These are phyloP conservation scores for Secale cereale DNA, from an alignment of 176 grass and related monocot species.

Conservation along the genomic window DNA sequence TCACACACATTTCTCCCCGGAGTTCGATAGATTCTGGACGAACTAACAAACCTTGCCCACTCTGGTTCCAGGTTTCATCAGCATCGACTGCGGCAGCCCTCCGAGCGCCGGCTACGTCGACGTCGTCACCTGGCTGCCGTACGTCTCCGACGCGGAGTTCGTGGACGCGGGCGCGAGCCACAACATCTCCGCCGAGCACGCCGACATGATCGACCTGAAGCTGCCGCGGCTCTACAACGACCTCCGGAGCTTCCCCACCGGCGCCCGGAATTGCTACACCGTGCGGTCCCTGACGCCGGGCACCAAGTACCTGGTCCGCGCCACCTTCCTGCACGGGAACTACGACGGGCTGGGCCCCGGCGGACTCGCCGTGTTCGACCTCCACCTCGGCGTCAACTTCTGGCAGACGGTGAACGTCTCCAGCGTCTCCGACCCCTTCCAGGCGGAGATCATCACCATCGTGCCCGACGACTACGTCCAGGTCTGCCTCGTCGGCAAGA, in stretches of 20 bases:
- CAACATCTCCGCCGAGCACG: background rate
- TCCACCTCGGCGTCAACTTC: slow-evolving; percentile 51
- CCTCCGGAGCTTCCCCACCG: slow-evolving; percentile 52
- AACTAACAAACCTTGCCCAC: no score
- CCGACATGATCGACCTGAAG: background rate
- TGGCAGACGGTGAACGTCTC: slow-evolving; percentile 35
- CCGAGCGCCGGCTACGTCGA: slow-evolving; percentile 12
- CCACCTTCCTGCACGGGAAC: slow-evolving; percentile 45
- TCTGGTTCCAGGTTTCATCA: background rate
- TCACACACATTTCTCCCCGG: background rate
- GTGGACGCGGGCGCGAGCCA: slow-evolving; percentile 25
- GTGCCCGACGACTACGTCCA: slow-evolving; percentile 16
- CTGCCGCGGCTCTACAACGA: background rate
- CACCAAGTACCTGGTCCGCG: slow-evolving; percentile 49
- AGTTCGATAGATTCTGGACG: no score
- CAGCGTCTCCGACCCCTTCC: slow-evolving; percentile 1
- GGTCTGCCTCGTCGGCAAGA: slow-evolving; percentile 16
- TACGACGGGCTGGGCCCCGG: slow-evolving; percentile 45
- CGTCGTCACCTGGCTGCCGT: background rate
- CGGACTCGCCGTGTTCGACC: slow-evolving; percentile 40
- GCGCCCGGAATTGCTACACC: slow-evolving; percentile 45
- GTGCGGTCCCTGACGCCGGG: slow-evolving; percentile 3
- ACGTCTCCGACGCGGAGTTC: slow-evolving; percentile 33
- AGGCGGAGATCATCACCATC: slow-evolving; percentile 12
- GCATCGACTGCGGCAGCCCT: slow-evolving; percentile 5